Percentiles rank a stretch among this genome's conserved stretches.
Conservation (phyloP, 306 rosid species). For the Cucurbita ficifolia region DNA sequence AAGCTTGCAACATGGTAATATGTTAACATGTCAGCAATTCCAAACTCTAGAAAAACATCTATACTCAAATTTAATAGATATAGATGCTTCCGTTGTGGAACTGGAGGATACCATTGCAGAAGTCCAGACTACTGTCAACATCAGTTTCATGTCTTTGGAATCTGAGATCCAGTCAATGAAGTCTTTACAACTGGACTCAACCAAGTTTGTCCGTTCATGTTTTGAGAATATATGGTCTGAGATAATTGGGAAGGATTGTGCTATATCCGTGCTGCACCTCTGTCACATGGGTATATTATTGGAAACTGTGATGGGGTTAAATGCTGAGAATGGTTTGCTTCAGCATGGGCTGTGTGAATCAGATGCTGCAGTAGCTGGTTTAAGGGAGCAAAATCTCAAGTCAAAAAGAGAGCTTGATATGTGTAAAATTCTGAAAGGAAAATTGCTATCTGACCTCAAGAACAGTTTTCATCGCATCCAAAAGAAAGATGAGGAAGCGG, state of each 20-base stretch:
- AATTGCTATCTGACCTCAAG: conserved; percentile 68
- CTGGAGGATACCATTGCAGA: conserved; percentile 44
- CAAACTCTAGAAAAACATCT: conserved; percentile 30
- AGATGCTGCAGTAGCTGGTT: conserved; percentile 42
- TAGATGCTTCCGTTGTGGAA: conserved; percentile 35
- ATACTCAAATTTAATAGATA: conserved; percentile 30
- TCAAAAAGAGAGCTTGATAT: conserved; percentile 71
- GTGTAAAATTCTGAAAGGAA: conserved; percentile 65
- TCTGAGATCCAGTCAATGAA: conserved; percentile 39
- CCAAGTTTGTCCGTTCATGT: conserved; percentile 48
- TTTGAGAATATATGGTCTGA: conserved; percentile 83
- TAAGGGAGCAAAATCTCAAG: conserved; percentile 60
- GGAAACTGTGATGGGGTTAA: conserved; percentile 80
- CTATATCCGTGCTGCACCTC: conserved; percentile 66
- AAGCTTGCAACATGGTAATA: conserved; percentile 40
- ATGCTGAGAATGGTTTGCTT: conserved; percentile 78
- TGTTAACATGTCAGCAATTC: conserved; percentile 32
- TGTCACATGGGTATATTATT: conserved; percentile 76
- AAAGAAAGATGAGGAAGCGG: conserved; percentile 62
- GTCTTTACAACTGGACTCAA: conserved; percentile 39
- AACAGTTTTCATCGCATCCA: conserved; percentile 57
- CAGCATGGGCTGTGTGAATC: conserved; percentile 64
- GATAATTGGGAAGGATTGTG: conserved; percentile 69
- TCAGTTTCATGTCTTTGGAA: conserved; percentile 31
- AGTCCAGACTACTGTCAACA: conserved; percentile 29